Conservation (phyloP, 768 basidiomycete genomes). For the Boletellus ananas region DNA sequence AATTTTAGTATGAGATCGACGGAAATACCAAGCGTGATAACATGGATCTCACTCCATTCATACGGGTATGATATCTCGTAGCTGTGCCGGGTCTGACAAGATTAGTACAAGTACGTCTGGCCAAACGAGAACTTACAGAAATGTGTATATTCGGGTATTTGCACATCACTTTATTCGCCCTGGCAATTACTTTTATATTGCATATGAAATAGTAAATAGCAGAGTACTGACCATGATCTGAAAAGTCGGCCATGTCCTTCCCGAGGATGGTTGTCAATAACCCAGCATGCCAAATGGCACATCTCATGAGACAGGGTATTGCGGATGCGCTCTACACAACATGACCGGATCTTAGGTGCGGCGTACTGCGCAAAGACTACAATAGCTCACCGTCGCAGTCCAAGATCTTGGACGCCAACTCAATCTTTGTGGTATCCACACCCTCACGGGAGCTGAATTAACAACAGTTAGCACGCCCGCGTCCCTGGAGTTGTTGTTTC, state of each 20-base stretch:
- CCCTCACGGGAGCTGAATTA: slow-evolving; percentile 51
- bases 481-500: background rate
- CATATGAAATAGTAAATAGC: background rate
- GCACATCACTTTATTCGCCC: slow-evolving; percentile 72
- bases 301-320: slow-evolving; percentile 88
- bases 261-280: slow-evolving; percentile 64
- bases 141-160: slow-evolving; percentile 67
- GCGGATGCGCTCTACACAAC: slow-evolving; percentile 64
- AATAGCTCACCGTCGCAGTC: slow-evolving; percentile 60
- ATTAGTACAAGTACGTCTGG: background rate
- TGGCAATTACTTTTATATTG: background rate
- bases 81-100: slow-evolving; percentile 57
- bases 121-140: slow-evolving; percentile 42
- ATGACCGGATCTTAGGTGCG: background rate
- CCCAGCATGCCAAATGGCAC: slow-evolving; percentile 88
- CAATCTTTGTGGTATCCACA: slow-evolving; percentile 58
- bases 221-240: slow-evolving; percentile 57
- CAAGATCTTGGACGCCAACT: slow-evolving; percentile 79
- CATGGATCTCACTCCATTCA: slow-evolving; percentile 57
- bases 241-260: slow-evolving; percentile 73
- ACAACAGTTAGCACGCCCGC: background rate
- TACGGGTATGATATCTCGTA: slow-evolving; percentile 75
- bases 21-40: background rate
- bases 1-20: slow-evolving; percentile 5
- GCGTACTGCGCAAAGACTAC: background rate